phyloP scores from a whole-genome alignment of 129 eudicot genomes.

The Artemisia annua region DNA sequence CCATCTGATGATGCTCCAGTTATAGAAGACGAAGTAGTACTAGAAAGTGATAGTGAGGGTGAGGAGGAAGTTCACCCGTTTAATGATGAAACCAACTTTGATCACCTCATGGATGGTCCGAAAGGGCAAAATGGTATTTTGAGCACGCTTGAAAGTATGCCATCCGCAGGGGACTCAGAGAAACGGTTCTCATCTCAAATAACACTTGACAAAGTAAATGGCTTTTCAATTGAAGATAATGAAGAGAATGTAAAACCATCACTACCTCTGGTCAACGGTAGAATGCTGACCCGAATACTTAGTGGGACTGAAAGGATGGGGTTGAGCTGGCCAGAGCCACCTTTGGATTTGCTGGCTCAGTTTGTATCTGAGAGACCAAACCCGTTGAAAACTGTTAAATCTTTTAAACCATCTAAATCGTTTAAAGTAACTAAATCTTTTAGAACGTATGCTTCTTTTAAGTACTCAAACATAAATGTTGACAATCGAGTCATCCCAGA shows the following conservation, averaged over 20 bases:
- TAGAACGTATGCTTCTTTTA: constrained; percentile 52
- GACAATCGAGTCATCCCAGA: constrained; percentile 48
- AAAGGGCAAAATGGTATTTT: constrained; percentile 7
- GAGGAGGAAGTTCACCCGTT: constrained; percentile 80
- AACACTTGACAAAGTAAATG: constrained; percentile 54
- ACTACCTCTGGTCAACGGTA: constrained; percentile 12
- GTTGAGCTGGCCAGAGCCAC: constrained; percentile 93
- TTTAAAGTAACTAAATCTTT: constrained; percentile 64
- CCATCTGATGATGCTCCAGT: constrained; percentile 73
- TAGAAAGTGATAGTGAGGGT: constrained; percentile 74
- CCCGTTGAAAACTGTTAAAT: constrained; percentile 50
- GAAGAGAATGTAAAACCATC: constrained; percentile 25
- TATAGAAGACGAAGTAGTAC: constrained; percentile 69
- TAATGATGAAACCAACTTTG: constrained; percentile 53
- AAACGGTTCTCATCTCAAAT: constrained; percentile 56
- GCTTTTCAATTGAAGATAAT: constrained; percentile 45
- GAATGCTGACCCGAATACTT: constrained; percentile 47
- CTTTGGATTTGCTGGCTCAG: constrained; percentile 68
- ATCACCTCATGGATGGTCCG: constrained; percentile 41
- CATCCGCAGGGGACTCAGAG: constrained; percentile 32
- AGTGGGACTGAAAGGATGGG: constrained; percentile 87
- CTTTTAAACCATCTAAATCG: constrained; percentile 66
- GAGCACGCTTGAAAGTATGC: constrained; percentile 1
- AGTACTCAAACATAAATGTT: constrained; percentile 30
- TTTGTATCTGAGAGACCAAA: constrained; percentile 57